Percentiles rank a stretch among this genome's conserved stretches.
Evolutionary conservation across 805 yeast genomes (phyloP).

Genomic region (Lachancea waltii): DNA sequence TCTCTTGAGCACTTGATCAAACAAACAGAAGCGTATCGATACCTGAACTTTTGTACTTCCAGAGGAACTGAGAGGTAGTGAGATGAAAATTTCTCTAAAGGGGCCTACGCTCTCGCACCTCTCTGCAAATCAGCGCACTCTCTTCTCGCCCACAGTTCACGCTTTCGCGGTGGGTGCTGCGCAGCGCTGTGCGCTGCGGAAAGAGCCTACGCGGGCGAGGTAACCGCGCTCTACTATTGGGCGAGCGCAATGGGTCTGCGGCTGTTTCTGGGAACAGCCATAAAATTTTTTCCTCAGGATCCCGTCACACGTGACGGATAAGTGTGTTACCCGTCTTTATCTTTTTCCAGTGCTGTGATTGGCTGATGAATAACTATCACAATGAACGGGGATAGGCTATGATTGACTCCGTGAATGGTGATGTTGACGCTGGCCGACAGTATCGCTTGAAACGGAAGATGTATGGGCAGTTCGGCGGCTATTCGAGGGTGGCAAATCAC

Average conservation of each 20-base stretch:
- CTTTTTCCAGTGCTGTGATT: conserved; percentile 3
- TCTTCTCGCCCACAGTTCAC: background rate
- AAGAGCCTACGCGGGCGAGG: background rate
- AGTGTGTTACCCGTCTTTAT: background rate
- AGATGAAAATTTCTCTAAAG: conserved; percentile 2
- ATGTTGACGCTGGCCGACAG: no score
- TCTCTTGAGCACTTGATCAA: background rate
- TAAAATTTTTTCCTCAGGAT: background rate
- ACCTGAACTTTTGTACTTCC: background rate
- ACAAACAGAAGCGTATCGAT: background rate
- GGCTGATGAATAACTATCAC: no score
- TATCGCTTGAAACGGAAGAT: no score
- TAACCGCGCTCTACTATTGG: background rate
- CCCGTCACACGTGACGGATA: no score
- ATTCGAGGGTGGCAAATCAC: no score
- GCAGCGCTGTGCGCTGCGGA: background rate
- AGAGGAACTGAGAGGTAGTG: background rate
- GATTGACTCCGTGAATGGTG: no score
- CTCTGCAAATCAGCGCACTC: background rate
- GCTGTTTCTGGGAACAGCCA: background rate
- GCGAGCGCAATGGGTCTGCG: background rate
- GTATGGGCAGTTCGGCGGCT: no score
- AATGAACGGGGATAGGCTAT: no score
- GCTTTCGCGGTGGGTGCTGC: background rate
- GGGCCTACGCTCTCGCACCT: background rate